phyloP scores from a whole-genome alignment of 106 monocot species.

The Posidonia australis region DNA sequence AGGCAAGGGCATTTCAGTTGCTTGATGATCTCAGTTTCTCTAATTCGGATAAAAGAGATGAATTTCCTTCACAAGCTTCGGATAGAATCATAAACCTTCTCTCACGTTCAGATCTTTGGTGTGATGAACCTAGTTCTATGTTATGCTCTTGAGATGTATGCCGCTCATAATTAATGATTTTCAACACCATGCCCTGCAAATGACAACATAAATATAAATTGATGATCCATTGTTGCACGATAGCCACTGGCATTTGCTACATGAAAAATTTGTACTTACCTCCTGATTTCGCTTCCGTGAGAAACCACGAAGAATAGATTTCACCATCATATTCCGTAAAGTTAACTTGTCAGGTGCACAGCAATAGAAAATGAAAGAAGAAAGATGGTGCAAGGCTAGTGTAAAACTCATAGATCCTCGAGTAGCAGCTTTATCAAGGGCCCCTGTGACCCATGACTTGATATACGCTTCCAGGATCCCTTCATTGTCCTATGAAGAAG shows the following conservation, averaged over 20 bases:
- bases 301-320: slow-evolving; percentile 68
- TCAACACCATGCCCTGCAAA: slow-evolving; percentile 55
- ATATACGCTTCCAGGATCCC: slow-evolving; percentile 71
- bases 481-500: slow-evolving; percentile 51
- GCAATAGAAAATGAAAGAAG: slow-evolving; percentile 48
- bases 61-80: slow-evolving; percentile 69
- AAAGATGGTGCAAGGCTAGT: slow-evolving; percentile 70
- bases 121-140: neutral
- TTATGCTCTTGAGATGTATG: slow-evolving; percentile 13
- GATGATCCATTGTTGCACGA: neutral
- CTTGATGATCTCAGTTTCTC: slow-evolving; percentile 33
- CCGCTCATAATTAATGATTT: slow-evolving; percentile 37
- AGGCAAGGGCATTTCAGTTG: neutral
- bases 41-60: slow-evolving; percentile 49
- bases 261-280: slow-evolving; percentile 21
- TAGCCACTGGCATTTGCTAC: neutral
- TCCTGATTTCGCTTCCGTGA: slow-evolving; percentile 43
- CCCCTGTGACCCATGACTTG: slow-evolving; percentile 71
- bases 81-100: slow-evolving; percentile 46
- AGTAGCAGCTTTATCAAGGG: slow-evolving; percentile 56
- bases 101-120: slow-evolving; percentile 16
- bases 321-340: slow-evolving; percentile 52
- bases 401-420: slow-evolving; percentile 51
- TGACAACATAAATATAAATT: slow-evolving; percentile 2
- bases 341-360: slow-evolving; percentile 22